phyloP scores from a whole-genome alignment of 1,139 yeast species.

The Waltiozyma sp. region DNA sequence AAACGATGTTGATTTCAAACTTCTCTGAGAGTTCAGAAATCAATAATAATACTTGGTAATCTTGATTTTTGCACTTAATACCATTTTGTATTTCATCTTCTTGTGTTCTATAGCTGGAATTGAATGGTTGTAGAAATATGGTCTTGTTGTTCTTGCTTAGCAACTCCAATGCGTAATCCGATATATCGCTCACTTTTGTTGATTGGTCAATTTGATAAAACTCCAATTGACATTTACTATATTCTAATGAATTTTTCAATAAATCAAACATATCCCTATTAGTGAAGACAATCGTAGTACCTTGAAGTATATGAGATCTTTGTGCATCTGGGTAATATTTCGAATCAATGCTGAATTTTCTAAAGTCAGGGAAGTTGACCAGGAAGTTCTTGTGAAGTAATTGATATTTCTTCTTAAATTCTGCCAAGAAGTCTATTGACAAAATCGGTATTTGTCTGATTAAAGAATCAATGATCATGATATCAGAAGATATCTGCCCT shows the following conservation, averaged over 20 bases:
- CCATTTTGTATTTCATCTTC: neutral
- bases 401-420: slow-evolving; percentile 2
- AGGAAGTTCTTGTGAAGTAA: slow-evolving; percentile 7
- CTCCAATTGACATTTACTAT: neutral
- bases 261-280: neutral
- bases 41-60: neutral
- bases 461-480: slow-evolving; percentile 9
- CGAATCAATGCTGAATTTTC: slow-evolving; percentile 5
- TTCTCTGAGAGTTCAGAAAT: slow-evolving; percentile 10
- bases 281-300: slow-evolving; percentile 1
- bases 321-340: slow-evolving; percentile 3
- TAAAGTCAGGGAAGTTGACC: slow-evolving; percentile 7
- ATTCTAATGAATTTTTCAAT: neutral
- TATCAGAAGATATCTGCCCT: slow-evolving; percentile 5
- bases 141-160: neutral
- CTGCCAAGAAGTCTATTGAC: slow-evolving; percentile 1
- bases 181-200: neutral
- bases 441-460: slow-evolving; percentile 11
- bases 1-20: slow-evolving; percentile 6
- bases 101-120: neutral
- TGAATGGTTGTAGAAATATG: neutral
- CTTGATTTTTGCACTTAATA: neutral
- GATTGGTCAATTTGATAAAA: neutral
- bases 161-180: neutral
- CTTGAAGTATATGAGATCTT: slow-evolving; percentile 5